Base-by-base conservation (phyloP, 176 grass and related monocot species). In the Rhipidocladum racemiflorum region DNA sequence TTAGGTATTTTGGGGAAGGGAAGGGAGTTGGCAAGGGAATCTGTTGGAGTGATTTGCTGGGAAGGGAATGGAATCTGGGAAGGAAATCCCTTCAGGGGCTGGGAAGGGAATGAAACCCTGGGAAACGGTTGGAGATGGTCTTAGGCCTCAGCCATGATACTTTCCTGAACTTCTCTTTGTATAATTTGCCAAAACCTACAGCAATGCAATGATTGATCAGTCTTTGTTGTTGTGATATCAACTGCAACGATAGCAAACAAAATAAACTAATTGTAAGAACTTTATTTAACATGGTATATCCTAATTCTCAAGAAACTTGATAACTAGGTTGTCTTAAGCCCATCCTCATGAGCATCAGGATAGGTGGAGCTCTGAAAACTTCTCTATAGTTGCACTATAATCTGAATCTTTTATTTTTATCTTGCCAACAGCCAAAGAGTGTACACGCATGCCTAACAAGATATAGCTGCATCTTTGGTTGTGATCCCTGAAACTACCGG, bases 401-500 rank as follows among this genome's bases (percentile, higher is more conserved):
- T 74, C 78, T 54, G 84, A 85, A 27, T 81, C 56, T n/a, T 74
- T 77, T 32, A 78, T 1, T 40, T 68, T 83, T 79, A 91, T 84
- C 76, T 88, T 93, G 5, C 95, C 95, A 72, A 98, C 32, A 44
- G 90, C 92, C 86, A 98, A 85, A 18, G 87, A 98, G 49, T 95
- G 84, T 34, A 90, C 87, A 50, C 87, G 87, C 79, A 86, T 84
- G 15, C 90, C 87, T 65, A 98, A 50, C 92, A 98, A 25, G 92
- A 98, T 87, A 90, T 82, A 84, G 95, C 95, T 7, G 77, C 84
- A 68, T 98, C 95, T 89, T 87, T 98, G 61, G 89, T 91, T 57
- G 88, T 89, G 75, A 98, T 98, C 21, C 95, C 95, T 34, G 95
- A 98, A 64, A 98, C 89, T 18, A 73, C n/a, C 11, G 92, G 92